phyloP scores from a whole-genome alignment of 805 yeast genomes.

The Pichia deserticola region DNA sequence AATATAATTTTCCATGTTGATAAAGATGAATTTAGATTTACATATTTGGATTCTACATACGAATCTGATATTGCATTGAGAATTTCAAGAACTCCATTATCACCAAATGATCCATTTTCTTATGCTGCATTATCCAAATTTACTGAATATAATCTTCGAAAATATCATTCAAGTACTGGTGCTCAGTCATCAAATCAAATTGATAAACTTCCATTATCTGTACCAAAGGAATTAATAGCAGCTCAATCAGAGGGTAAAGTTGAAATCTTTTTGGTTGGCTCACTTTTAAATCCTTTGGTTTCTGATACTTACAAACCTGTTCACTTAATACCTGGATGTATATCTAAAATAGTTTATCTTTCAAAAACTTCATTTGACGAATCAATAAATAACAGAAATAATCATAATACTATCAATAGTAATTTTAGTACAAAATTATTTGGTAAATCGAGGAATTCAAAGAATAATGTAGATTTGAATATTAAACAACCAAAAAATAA shows the following conservation, averaged over 20 bases:
- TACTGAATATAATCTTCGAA: constrained; percentile 35
- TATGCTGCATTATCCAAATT: constrained; percentile 47
- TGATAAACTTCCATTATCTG: constrained; percentile 31
- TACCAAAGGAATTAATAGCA: constrained; percentile 28
- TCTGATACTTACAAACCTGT: constrained; percentile 48
- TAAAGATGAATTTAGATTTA: constrained; percentile 27
- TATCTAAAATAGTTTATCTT: constrained; percentile 24
- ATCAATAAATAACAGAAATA: too few species aligned
- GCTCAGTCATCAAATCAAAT: constrained; percentile 31
- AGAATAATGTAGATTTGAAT: neutral
- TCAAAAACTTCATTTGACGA: neutral
- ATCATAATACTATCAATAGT: neutral
- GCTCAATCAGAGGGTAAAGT: constrained; percentile 26
- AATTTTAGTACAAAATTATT: neutral
- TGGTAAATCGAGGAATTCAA: constrained; percentile 4
- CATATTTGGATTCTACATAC: constrained; percentile 26
- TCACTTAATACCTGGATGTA: constrained; percentile 50
- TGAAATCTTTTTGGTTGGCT: constrained; percentile 39
- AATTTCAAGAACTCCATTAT: constrained; percentile 31
- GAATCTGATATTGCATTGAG: constrained; percentile 27
- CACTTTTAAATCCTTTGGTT: constrained; percentile 43
- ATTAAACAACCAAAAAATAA: constrained; percentile 25
- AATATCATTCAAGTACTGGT: constrained; percentile 30
- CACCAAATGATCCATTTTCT: constrained; percentile 39
- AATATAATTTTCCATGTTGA: constrained; percentile 24